Base-by-base conservation (phyloP, 2,329 filamentous ascomycete genomes). In the Ceratocystis lukuohia region DNA sequence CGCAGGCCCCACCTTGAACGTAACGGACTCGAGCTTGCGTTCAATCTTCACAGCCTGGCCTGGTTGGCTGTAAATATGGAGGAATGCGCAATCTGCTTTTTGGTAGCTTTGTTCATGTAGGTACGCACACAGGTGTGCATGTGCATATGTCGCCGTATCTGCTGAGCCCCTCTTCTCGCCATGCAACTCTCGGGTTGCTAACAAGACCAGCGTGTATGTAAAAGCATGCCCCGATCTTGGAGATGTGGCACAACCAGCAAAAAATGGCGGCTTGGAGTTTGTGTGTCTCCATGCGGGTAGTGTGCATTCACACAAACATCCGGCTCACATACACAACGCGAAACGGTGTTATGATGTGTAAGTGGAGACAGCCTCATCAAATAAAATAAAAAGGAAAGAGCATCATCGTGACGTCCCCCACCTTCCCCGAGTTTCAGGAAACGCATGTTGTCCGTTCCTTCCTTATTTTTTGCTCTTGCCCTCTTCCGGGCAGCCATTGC, bases 61-160 rank as follows among this genome's bases (percentile, higher is more conserved):
- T 57, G 53, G 53, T 57, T 57, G 53, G 53, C 53, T 30, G 53
- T 57, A 57, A 12, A 37, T 12, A 57, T 12, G 22, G 22, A 28
- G n/a, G 59, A 45, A 61, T 30, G 59, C 33, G 59, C 33, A 62
- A 62, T 41, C n/a, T 41, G 59, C 59, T 44, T 45, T 45, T 17
- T 37, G 33, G 33, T 37, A 37, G 33, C 8, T 37, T 22, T 62
- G 22, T n/a, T 20, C 10, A 45, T 45, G 59, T 41, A 62, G 59
- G 59, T 22, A 62, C 59, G 33, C 17, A 62, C n/a, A 25, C 5
- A 3, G 30, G 20, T 25, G 30, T 62, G 33, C 28, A 62, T 45
- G 25, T 44, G 33, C 33, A 37, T 37, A 37, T 37, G 10, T 3
- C 33, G 33, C 10, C 8, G 33, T 37, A 12, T 37, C 10, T 12